A percentile compares a stretch with the other conserved stretches of the same genome.
phyloP scores from a whole-genome alignment of 2,329 filamentous ascomycete genomes.

The Pseudocercospora pini-densiflorae region DNA sequence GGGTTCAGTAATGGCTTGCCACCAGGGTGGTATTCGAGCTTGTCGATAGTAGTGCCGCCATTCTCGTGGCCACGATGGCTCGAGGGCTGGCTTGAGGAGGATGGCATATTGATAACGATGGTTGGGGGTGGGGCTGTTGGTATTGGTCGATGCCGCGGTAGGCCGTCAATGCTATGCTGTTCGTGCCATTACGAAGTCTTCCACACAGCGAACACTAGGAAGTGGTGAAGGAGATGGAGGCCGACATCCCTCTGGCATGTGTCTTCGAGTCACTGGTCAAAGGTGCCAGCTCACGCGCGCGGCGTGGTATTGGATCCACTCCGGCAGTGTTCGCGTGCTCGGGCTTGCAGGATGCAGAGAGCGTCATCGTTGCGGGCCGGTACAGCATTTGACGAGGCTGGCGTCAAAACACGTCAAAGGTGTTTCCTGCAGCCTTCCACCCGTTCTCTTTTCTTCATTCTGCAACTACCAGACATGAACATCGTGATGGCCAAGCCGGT shows the following conservation, averaged over 20 bases:
- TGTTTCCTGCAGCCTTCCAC: not conserved
- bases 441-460: not conserved
- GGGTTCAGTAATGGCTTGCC: constrained; percentile 47
- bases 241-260: not conserved
- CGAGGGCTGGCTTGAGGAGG: constrained; percentile 24
- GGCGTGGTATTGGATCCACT: not conserved
- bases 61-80: constrained; percentile 27
- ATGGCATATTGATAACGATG: constrained; percentile 15
- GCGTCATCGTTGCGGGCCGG: no score
- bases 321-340: not conserved
- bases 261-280: not conserved
- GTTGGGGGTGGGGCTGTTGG: not conserved
- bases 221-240: not conserved
- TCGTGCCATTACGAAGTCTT: not conserved
- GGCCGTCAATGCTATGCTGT: not conserved
- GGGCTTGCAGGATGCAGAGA: no score
- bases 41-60: constrained; percentile 47
- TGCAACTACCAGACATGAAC: not conserved
- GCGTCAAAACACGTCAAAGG: not conserved
- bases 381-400: not conserved
- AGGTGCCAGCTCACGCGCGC: not conserved
- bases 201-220: not conserved
- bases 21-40: constrained; percentile 54
- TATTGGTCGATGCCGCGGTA: not conserved
- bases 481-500: not conserved